phyloP scores from a whole-genome alignment of 2,329 filamentous ascomycete species.

The Fusarium coicis region DNA sequence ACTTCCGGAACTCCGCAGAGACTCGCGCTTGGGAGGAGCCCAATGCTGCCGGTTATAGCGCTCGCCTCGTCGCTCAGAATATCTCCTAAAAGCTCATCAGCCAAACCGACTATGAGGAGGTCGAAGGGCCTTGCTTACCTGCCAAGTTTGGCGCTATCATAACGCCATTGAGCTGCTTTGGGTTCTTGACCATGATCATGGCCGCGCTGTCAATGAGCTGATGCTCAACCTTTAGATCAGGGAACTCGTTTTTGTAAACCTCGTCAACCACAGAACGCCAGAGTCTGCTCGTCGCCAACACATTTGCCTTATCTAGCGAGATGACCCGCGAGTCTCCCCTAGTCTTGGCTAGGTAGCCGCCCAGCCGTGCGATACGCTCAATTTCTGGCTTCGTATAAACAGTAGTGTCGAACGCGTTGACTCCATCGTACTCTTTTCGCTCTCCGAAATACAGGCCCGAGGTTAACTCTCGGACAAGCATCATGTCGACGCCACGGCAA shows the following conservation, averaged over 20 bases:
- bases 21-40: slow-evolving; percentile 87
- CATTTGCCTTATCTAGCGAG: slow-evolving; percentile 96
- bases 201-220: slow-evolving; percentile 97
- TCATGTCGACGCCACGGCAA: slow-evolving; percentile 89
- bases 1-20: slow-evolving; percentile 88
- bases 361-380: slow-evolving; percentile 86
- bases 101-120: background rate
- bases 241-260: slow-evolving; percentile 89
- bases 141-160: slow-evolving; percentile 88
- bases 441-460: slow-evolving; percentile 97
- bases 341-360: slow-evolving; percentile 81
- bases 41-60: slow-evolving; percentile 91
- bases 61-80: slow-evolving; percentile 96
- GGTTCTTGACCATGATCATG: slow-evolving; percentile 98
- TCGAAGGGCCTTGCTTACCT: background rate
- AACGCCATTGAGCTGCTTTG: slow-evolving; percentile 85
- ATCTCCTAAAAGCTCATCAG: slow-evolving; percentile 74
- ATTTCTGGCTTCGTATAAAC: slow-evolving; percentile 87
- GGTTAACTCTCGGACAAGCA: slow-evolving; percentile 91
- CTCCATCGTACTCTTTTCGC: slow-evolving; percentile 75
- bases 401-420: slow-evolving; percentile 82
- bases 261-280: slow-evolving; percentile 91
- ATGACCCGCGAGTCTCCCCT: slow-evolving; percentile 76
- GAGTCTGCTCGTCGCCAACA: slow-evolving; percentile 87
- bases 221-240: slow-evolving; percentile 83